Percentiles rank a stretch among this genome's conserved stretches.
These are phyloP conservation scores for Rosa rugosa DNA, from an alignment of 306 rosid species.

Conservation along the genomic window DNA sequence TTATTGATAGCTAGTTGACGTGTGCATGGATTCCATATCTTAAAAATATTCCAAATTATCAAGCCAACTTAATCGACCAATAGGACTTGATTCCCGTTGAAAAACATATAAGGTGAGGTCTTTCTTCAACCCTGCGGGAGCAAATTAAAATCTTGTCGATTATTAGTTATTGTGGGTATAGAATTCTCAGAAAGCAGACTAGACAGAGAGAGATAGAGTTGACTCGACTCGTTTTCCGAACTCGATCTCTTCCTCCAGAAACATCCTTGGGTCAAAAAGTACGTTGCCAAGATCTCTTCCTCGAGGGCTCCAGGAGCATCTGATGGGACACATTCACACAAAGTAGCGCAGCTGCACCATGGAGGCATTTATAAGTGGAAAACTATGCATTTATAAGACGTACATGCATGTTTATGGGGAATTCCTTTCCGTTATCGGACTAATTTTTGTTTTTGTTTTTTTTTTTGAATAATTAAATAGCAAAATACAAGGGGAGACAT, in stretches of 20 bases:
- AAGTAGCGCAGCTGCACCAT: too few species aligned
- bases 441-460: too few species aligned
- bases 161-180: slow-evolving; percentile 7
- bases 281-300: too few species aligned
- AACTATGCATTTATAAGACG: too few species aligned
- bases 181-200: neutral
- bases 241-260: neutral
- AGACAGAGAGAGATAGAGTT: slow-evolving; percentile 5
- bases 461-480: too few species aligned
- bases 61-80: neutral
- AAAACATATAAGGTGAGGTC: neutral
- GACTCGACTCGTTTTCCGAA: neutral
- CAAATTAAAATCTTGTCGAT: neutral
- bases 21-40: slow-evolving; percentile 1
- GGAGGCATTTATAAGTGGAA: too few species aligned
- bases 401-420: too few species aligned
- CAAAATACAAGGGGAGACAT: too few species aligned
- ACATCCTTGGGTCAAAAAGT: neutral
- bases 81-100: neutral
- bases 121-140: neutral
- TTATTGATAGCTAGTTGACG: neutral
- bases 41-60: neutral
- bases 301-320: too few species aligned
- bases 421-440: too few species aligned
- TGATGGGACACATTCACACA: too few species aligned